A percentile compares a stretch with the other conserved stretches of the same genome.
phyloP scores from a whole-genome alignment of 1,284 basidiomycete genomes.

The Malassezia vespertilionis region DNA sequence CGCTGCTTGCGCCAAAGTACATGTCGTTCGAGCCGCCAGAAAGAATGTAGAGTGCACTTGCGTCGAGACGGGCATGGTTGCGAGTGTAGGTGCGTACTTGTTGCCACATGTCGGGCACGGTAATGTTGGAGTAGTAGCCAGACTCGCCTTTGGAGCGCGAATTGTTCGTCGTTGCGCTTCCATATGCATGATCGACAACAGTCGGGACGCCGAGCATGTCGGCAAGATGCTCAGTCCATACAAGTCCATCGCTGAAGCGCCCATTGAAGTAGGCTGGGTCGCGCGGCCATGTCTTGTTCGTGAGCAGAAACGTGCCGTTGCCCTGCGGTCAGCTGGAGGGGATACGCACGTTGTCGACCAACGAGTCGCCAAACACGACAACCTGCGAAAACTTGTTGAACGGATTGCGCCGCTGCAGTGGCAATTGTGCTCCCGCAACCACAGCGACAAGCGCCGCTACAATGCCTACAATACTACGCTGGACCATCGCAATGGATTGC shows the following conservation, averaged over 20 bases:
- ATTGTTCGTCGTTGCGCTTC: constrained; percentile 26
- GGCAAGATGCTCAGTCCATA: constrained; percentile 23
- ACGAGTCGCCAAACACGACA: constrained; percentile 25
- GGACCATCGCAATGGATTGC: too few species aligned
- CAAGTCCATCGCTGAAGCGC: constrained; percentile 23
- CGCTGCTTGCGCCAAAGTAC: constrained; percentile 8
- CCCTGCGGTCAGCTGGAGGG: constrained; percentile 6
- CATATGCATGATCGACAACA: constrained; percentile 20
- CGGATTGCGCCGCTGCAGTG: too few species aligned
- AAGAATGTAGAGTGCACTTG: constrained; percentile 16
- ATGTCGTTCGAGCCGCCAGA: constrained; percentile 20
- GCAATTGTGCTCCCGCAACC: too few species aligned
- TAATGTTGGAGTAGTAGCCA: constrained; percentile 16
- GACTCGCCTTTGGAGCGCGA: constrained; percentile 16
- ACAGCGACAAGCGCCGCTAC: background rate
- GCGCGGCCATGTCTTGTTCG: constrained; percentile 24
- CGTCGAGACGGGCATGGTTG: background rate
- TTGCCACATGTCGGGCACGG: constrained; percentile 16
- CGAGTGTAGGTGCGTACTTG: constrained; percentile 12
- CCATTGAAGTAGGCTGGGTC: constrained; percentile 21
- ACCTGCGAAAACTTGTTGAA: constrained; percentile 14
- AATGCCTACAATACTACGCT: too few species aligned
- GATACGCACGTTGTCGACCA: constrained; percentile 19
- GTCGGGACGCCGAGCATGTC: constrained; percentile 3
- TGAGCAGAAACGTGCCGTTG: constrained; percentile 21